Base-by-base conservation (phyloP, 1,284 basidiomycete species). In the Mycocalia duriaeana region DNA sequence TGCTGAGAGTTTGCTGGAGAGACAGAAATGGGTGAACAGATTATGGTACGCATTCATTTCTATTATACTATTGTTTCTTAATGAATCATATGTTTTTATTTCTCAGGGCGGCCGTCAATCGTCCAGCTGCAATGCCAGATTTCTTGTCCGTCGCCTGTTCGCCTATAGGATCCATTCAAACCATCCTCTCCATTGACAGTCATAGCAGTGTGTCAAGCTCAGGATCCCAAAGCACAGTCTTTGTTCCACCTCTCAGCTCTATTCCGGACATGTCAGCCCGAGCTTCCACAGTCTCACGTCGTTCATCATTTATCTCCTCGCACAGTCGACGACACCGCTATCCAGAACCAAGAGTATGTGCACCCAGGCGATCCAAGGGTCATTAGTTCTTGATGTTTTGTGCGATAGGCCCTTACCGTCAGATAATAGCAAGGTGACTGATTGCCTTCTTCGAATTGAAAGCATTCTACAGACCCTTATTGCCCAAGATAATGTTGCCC, bases 11-110 rank as follows among this genome's bases (percentile, higher is more conserved):
- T 77, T 91, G 4, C 64, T 85, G 48, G 89, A 93, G 58, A 74
- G 91, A 52, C 86, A 91, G 42, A 79, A 85, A 63, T 94, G 92
- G 91, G 88, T 93, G 19, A 87, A 85, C 56, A 79, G 89, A 2
- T 79, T 94, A 44, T 92, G 89, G 91, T 91, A 57, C 42, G 82
- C 67, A 23, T 35, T 53, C 47, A 50, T 40, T 50, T 14, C 4
- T 39, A 38, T 48, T 46, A 43, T 19, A 44, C 43, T 42, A 14
- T 39, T 48, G 44, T 5, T 51, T 11, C 31, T 36, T 35, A 35
- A 18, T 52, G 24, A 25, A 47, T 38, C 47, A 40, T 9, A 44
- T 39, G 44, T 42, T 39, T 39, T 39, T 19, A 20, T 25, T 38
- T 37, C 50, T 42, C 53, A 91, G 88, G 87, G 88, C 89, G 53